Percentiles rank a stretch among this genome's conserved stretches.
Conservation (phyloP, 2,329 filamentous ascomycete species). For the Fusarium subtropicale region DNA sequence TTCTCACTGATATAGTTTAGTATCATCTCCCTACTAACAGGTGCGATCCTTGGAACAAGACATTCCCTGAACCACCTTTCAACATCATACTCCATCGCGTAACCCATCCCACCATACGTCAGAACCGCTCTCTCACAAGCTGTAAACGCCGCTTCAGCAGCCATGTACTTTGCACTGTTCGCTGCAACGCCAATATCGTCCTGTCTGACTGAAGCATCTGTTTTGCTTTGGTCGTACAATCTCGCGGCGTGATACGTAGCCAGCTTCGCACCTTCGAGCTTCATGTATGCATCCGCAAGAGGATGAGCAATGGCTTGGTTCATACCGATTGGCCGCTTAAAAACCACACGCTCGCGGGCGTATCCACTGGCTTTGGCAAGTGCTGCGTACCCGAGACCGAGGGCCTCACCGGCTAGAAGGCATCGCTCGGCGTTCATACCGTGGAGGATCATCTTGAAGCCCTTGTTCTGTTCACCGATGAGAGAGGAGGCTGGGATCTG, state of each 20-base stretch:
- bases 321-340: conserved; percentile 72
- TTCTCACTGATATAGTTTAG: conserved; percentile 78
- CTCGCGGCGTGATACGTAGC: conserved; percentile 74
- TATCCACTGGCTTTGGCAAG: conserved; percentile 72
- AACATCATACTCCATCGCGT: conserved; percentile 73
- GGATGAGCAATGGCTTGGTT: conserved; percentile 76
- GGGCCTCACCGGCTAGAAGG: conserved; percentile 80
- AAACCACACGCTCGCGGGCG: conserved; percentile 73
- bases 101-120: conserved; percentile 73
- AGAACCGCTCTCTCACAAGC: conserved; percentile 72
- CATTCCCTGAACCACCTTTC: conserved; percentile 74
- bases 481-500: conserved; percentile 71
- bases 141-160: conserved; percentile 71
- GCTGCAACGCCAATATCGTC: conserved; percentile 72
- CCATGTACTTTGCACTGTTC: conserved; percentile 78
- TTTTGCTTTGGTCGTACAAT: conserved; percentile 67
- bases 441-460: conserved; percentile 82
- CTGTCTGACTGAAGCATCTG: conserved; percentile 63
- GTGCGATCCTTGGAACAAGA: conserved; percentile 72
- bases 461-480: conserved; percentile 78
- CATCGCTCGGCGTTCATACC: conserved; percentile 85
- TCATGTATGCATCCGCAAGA: conserved; percentile 73
- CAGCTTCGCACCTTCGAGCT: conserved; percentile 72
- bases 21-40: conserved; percentile 78
- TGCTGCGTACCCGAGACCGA: conserved; percentile 82